Conservation (phyloP, 495 filamentous ascomycete genomes). For the Xanthoparmelia taractica region DNA sequence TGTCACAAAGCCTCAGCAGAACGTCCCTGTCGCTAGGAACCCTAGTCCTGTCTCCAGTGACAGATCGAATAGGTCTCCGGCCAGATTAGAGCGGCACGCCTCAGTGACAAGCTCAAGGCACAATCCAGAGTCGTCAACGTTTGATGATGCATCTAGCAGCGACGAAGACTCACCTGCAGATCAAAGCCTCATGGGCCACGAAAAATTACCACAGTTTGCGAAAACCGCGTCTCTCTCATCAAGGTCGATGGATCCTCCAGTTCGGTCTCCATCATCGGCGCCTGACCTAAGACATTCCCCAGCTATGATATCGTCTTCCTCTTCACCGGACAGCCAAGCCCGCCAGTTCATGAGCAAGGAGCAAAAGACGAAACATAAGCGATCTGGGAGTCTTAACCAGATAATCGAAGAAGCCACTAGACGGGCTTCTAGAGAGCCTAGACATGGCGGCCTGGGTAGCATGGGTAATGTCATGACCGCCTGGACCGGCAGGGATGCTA, state of each 20-base stretch:
- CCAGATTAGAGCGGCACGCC: conserved; percentile 16
- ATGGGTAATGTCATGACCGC: conserved; percentile 21
- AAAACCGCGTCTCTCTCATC: conserved; percentile 17
- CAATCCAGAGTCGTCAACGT: conserved; percentile 24
- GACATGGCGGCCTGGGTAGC: conserved; percentile 27
- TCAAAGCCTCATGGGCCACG: conserved; percentile 28
- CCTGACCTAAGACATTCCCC: conserved; percentile 23
- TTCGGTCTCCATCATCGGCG: conserved; percentile 24
- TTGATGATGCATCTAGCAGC: conserved; percentile 28
- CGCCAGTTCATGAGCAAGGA: conserved; percentile 12
- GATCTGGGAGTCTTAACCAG: conserved; percentile 28
- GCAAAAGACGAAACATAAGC: conserved; percentile 25
- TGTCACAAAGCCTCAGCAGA: conserved; percentile 20
- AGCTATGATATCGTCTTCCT: conserved; percentile 16
- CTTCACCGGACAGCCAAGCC: conserved; percentile 19
- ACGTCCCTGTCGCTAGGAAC: conserved; percentile 11
- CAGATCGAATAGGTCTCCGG: conserved; percentile 9
- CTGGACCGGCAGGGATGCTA: conserved; percentile 18
- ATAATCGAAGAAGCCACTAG: conserved; percentile 28
- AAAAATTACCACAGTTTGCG: conserved; percentile 21
- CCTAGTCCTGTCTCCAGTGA: conserved; percentile 13
- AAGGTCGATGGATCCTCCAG: conserved; percentile 13
- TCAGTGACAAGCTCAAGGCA: conserved; percentile 22
- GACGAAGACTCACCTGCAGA: conserved; percentile 29
- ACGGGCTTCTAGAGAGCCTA: conserved; percentile 26